Percentiles rank a stretch among this genome's conserved stretches.
These are phyloP conservation scores for Sporothrix dimorphospora DNA, from an alignment of 2,329 filamentous ascomycete species.

Conservation along the genomic window DNA sequence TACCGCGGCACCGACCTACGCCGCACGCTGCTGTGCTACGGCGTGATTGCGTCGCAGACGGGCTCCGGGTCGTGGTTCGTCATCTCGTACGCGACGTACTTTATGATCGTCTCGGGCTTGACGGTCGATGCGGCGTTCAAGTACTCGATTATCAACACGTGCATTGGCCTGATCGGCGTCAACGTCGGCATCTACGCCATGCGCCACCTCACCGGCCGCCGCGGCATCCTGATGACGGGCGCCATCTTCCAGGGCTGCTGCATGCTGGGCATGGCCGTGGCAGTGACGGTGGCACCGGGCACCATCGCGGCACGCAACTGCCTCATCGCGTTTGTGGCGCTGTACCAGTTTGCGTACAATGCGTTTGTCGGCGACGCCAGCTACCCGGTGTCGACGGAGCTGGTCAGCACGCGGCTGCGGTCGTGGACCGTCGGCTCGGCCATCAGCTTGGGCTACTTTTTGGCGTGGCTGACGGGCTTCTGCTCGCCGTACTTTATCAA, in stretches of 20 bases:
- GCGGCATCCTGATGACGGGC: constrained; percentile 52
- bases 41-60: constrained; percentile 50
- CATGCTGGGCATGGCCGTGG: constrained; percentile 50
- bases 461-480: constrained; percentile 47
- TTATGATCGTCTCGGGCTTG: constrained; percentile 48
- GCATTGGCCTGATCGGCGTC: constrained; percentile 52
- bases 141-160: constrained; percentile 54
- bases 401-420: constrained; percentile 49
- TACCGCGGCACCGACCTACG: constrained; percentile 50
- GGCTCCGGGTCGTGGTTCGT: constrained; percentile 54
- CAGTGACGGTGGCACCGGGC: constrained; percentile 37
- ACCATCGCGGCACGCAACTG: constrained; percentile 40
- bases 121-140: constrained; percentile 50
- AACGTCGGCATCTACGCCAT: constrained; percentile 54
- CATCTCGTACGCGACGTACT: constrained; percentile 56
- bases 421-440: constrained; percentile 55
- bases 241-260: constrained; percentile 48
- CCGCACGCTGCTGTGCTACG: constrained; percentile 54
- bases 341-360: constrained; percentile 45
- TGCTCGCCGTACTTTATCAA: constrained; percentile 54
- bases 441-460: constrained; percentile 50
- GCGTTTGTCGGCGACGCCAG: constrained; percentile 47
- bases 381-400: constrained; percentile 49
- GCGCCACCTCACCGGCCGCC: constrained; percentile 50
- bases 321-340: constrained; percentile 43